phyloP scores from a whole-genome alignment of 352 stramenopile genomes.

The Phytophthora cryptogea region DNA sequence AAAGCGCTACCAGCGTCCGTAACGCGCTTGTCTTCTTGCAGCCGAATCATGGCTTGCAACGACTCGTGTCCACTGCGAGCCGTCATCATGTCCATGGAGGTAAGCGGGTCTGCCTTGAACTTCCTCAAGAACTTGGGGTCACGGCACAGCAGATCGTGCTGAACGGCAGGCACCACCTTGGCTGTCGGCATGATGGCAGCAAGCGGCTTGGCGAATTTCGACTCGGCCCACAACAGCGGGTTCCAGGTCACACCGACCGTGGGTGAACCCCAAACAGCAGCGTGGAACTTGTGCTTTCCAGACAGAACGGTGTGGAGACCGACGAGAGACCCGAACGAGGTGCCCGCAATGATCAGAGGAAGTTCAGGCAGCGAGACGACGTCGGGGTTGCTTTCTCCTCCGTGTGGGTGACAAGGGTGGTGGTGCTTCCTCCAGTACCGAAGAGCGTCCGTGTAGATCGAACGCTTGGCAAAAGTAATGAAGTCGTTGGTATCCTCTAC shows the following conservation, averaged over 20 bases:
- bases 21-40: slow-evolving; percentile 38
- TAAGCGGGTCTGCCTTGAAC: slow-evolving; percentile 43
- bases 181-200: slow-evolving; percentile 34
- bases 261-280: slow-evolving; percentile 53
- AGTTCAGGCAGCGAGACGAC: slow-evolving; percentile 22
- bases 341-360: slow-evolving; percentile 49
- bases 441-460: slow-evolving; percentile 27
- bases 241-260: slow-evolving; percentile 52
- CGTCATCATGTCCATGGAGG: slow-evolving; percentile 41
- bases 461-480: slow-evolving; percentile 38
- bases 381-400: slow-evolving; percentile 8
- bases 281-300: slow-evolving; percentile 50
- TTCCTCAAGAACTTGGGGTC: slow-evolving; percentile 42
- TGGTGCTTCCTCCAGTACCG: slow-evolving; percentile 35
- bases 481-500: slow-evolving; percentile 48
- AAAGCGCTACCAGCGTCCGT: slow-evolving; percentile 27
- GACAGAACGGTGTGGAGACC: slow-evolving; percentile 44
- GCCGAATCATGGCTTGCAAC: slow-evolving; percentile 38
- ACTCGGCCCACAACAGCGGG: slow-evolving; percentile 32
- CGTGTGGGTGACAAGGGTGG: slow-evolving; percentile 33
- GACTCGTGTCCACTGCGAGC: slow-evolving; percentile 39
- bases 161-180: slow-evolving; percentile 38
- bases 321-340: slow-evolving; percentile 43
- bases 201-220: slow-evolving; percentile 30
- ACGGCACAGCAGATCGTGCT: slow-evolving; percentile 41